A percentile compares a stretch with the other conserved stretches of the same genome.
phyloP scores from a whole-genome alignment of 176 grass and related monocot genomes.

The Thalia dealbata region DNA sequence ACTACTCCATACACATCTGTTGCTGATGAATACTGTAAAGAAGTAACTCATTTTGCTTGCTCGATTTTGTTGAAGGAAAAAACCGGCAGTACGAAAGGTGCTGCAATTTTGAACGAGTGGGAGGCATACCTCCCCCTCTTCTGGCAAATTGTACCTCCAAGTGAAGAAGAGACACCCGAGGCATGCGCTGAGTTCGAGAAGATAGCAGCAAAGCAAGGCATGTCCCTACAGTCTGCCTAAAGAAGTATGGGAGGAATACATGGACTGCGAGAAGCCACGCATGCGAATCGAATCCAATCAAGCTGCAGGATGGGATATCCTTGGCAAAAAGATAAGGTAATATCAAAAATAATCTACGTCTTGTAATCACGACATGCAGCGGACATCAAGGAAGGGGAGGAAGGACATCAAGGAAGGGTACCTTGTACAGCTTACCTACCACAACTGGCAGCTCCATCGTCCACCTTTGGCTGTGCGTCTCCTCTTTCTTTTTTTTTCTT shows the following conservation, averaged over 20 bases:
- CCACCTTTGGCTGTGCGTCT: too few species aligned
- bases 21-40: background rate
- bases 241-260: background rate
- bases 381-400: too few species aligned
- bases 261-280: background rate
- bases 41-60: background rate
- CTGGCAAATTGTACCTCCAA: slow-evolving; percentile 96
- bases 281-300: too few species aligned
- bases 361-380: too few species aligned
- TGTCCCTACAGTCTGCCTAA: slow-evolving; percentile 53
- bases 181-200: slow-evolving; percentile 90
- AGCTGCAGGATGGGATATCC: too few species aligned
- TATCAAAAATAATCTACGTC: too few species aligned
- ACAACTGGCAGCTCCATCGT: too few species aligned
- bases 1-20: background rate
- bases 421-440: too few species aligned
- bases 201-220: slow-evolving; percentile 61
- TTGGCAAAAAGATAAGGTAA: too few species aligned
- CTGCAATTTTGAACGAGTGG: slow-evolving; percentile 78
- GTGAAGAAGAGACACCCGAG: slow-evolving; percentile 98
- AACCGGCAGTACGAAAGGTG: slow-evolving; percentile 87
- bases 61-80: slow-evolving; percentile 58
- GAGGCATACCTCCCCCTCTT: slow-evolving; percentile 93
- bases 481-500: too few species aligned
- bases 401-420: too few species aligned